Evolutionary conservation across 768 basidiomycete genomes (phyloP), one percentile per base, ranked within the genome.

Genomic region (Amanita pseudoporphyria): DNA sequence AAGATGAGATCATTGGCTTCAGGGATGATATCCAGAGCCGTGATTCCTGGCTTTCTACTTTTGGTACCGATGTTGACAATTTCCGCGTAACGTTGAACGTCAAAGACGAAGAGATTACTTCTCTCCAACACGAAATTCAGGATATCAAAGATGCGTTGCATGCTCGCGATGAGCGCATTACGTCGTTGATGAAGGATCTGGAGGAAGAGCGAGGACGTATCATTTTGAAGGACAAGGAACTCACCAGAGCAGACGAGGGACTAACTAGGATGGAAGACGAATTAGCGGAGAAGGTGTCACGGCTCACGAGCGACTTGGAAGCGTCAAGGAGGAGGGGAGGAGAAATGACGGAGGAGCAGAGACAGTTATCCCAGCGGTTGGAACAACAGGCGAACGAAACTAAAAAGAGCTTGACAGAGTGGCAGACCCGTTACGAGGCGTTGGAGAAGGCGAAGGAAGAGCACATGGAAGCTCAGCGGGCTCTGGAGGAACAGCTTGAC

Each of bases 61-160:
- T 50, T 32, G 30, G 32, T 10, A 43, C 49, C n/a, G 49, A 50
- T n/a, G 36, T 50, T 21, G 49, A 50, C 40, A 43, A 50, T 21
- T 43, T 50, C 41, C 49, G 41, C 32, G 40, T 42, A 14, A 43
- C 41, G 22, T 30, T 50, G 19, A 32, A 50, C 49, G 41, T 43
- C 32, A 50, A 50, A 24, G 41, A 50, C 40, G 32, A 30, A n/a
- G 49, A 50, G 38, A 41, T 50, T 26, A 16, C 24, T 1, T 50
- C 49, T 33, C 49, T 50, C 9, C 49, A 50, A 31, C 49, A 50
- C 19, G 49, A 50, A 31, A 21, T 50, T 7, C 37, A 42, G 31
- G 49, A 50, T 36, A 7, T 14, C 0, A 41, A 33, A 24, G 49
- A 50, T 3, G 40, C 49, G 6, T 14, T 50, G 31, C 28, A 16